Evolutionary conservation across 495 filamentous ascomycete species (phyloP), one percentile per base, ranked within the genome.

Genomic region (Patellaria atrata): DNA sequence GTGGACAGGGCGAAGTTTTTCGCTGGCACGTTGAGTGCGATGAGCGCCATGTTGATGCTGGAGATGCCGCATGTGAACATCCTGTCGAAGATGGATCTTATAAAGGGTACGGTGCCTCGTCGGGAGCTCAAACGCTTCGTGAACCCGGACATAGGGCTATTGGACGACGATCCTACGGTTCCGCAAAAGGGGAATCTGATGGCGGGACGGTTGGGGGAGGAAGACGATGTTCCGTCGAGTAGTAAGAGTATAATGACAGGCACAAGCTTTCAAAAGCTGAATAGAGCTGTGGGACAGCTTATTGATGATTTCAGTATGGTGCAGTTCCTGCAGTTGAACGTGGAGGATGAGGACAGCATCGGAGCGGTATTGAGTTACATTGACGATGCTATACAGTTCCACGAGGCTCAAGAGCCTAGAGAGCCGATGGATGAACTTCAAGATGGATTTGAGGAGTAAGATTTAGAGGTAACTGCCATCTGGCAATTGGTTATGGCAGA

Each of bases 241-340:
- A 67, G 62, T 43, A 62, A 73, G 22, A 68, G 70, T n/a, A 38
- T 89, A 41, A 75, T 92, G 78, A 73, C 68, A 5, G 85, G 85
- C 7, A 64, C 68, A 0, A 74, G 77, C 2, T 94, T 91, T 55
- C 68, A 77, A 33, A 68, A 65, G 35, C 61, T 94, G 35, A 94
- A 94, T 44, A 67, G 62, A 36, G 86, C 85, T 1, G 86, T 97
- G 14, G 89, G 79, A 9, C 71, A 76, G 33, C 59, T 97, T 35
- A 86, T 97, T 37, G 89, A 96, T 57, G 85, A 79, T 55, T 97
- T 94, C 56, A 91, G 85, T 56, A 92, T 97, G 83, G 86, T 97
- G 3, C 89, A 77, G 13, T 97, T 89, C 52, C 61, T 94, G 24
- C 77, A 84, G 61, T 60, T 97, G 22, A 80, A 96, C 51, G 82